Conservation (phyloP, 2,329 filamentous ascomycete species). For the Ophiostoma sp. region DNA sequence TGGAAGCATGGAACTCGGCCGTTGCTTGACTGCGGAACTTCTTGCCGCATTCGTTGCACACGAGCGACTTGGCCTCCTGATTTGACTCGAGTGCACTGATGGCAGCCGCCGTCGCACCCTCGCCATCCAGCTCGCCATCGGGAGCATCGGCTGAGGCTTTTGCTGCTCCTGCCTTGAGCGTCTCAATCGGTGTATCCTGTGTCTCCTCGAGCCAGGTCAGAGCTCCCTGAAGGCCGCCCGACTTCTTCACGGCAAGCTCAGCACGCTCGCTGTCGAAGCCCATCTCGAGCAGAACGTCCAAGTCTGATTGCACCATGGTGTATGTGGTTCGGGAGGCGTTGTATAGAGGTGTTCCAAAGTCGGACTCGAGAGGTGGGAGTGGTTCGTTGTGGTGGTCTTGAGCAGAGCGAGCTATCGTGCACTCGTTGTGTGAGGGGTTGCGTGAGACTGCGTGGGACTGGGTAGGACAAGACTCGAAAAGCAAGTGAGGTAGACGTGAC, state of each 20-base stretch:
- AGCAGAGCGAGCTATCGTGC: too few relatives aligned
- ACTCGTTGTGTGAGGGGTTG: too few relatives aligned
- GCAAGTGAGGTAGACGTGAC: too few relatives aligned
- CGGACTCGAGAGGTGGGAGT: neutral
- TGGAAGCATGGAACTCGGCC: slow-evolving; percentile 85
- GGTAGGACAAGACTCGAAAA: too few relatives aligned
- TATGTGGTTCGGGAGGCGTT: neutral
- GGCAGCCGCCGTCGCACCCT: slow-evolving; percentile 47
- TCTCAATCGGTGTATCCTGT: slow-evolving; percentile 78
- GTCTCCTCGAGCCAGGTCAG: slow-evolving; percentile 94
- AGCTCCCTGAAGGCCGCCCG: slow-evolving; percentile 75
- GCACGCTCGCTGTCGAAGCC: slow-evolving; percentile 79
- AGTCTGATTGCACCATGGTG: slow-evolving; percentile 52
- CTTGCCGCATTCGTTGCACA: slow-evolving; percentile 95
- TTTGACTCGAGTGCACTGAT: slow-evolving; percentile 62
- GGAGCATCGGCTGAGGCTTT: slow-evolving; percentile 2
- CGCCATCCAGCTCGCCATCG: slow-evolving; percentile 33
- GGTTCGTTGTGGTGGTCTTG: too few relatives aligned
- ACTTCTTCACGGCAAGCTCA: slow-evolving; percentile 76
- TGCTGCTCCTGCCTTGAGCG: slow-evolving; percentile 51
- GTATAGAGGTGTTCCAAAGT: neutral
- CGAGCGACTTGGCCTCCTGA: slow-evolving; percentile 68
- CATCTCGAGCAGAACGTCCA: slow-evolving; percentile 61
- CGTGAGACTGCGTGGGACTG: too few relatives aligned
- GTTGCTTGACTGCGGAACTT: slow-evolving; percentile 75